These are phyloP conservation scores for Phialophora macrospora DNA, from an alignment of 2,329 filamentous ascomycete species.

Conservation along the genomic window DNA sequence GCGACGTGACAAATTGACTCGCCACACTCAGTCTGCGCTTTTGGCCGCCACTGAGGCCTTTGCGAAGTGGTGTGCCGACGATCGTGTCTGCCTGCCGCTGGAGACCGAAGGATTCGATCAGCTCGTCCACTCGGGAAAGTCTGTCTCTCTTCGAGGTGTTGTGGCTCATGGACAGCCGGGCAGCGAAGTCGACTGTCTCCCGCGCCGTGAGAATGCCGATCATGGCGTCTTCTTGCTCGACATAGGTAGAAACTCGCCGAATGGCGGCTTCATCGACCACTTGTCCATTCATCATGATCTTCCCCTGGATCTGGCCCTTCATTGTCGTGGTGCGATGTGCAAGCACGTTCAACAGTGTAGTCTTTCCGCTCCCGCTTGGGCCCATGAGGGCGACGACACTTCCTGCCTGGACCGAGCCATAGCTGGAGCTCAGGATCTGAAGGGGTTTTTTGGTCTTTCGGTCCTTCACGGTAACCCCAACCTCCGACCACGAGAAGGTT, in stretches of 20 bases:
- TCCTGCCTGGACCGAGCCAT: slow-evolving; percentile 69
- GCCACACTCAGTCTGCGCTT: slow-evolving; percentile 81
- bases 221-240: slow-evolving; percentile 86
- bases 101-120: slow-evolving; percentile 76
- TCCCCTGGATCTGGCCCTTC: slow-evolving; percentile 59
- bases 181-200: slow-evolving; percentile 79
- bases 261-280: slow-evolving; percentile 61
- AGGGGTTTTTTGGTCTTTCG: slow-evolving; percentile 66
- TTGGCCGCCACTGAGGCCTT: slow-evolving; percentile 83
- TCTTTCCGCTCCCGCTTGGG: slow-evolving; percentile 75
- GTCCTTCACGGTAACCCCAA: slow-evolving; percentile 76
- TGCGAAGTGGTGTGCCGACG: slow-evolving; percentile 80
- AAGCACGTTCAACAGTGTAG: slow-evolving; percentile 79
- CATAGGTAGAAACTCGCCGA: slow-evolving; percentile 72
- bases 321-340: slow-evolving; percentile 65
- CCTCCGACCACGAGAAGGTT: slow-evolving; percentile 67
- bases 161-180: slow-evolving; percentile 65
- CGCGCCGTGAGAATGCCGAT: slow-evolving; percentile 79
- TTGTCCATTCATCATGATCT: slow-evolving; percentile 67
- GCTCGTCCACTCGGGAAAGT: slow-evolving; percentile 64
- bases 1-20: slow-evolving; percentile 78
- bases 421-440: slow-evolving; percentile 66
- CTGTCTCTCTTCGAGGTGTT: slow-evolving; percentile 63
- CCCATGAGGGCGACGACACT: slow-evolving; percentile 77
- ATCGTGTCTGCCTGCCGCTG: slow-evolving; percentile 70